Evolutionary conservation across 192 early-diverging fungal genomes (phyloP), one percentile per base, ranked within the genome.

Genomic region (Lobosporangium transversale): DNA sequence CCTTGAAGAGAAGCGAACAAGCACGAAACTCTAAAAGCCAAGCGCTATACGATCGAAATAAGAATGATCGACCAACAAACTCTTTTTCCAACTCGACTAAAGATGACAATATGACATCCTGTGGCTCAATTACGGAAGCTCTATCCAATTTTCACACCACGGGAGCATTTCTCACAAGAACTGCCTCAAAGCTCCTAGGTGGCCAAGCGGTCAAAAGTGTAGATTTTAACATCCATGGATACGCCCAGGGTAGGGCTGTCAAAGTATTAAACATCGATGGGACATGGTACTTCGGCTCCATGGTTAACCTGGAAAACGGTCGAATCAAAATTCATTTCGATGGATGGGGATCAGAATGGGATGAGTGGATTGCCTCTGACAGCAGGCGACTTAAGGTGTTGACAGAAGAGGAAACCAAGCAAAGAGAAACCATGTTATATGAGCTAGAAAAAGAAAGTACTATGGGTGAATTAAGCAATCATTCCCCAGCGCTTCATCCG

Each of bases 341-440:
- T 69, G 84, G 79, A 2, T 85, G 86, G 84, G 70, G 62, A 24
- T 62, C 79, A 8, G 52, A 70, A n/a, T 85, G 74, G 63, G 86
- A 87, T 45, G 86, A 87, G 63, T 87, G 86, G 86, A 55, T 87
- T 20, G 68, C 80, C 7, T 79, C 81, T 3, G 84, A 80, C 20
- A 87, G 86, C 61, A 49, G 70, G 37, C 52, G 84, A 31, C 56
- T 87, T 35, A 73, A 66, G 36, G 51, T 70, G 3, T 51, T 62
- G 44, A 57, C 61, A 3, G 53, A 68, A 10, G 70, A 76, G 0
- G 70, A 76, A 58, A 70, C 62, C 43, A 11, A 42, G 35, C 33
- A 62, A 18, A 45, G 48, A 30, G 48, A 51, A 1, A 27, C 32
- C 3, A 18, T 42, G 11, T 24, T 62, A 21, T 33, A 48, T 27